phyloP scores from a whole-genome alignment of 2,329 filamentous ascomycete genomes.

The Sclerotinia minor region DNA sequence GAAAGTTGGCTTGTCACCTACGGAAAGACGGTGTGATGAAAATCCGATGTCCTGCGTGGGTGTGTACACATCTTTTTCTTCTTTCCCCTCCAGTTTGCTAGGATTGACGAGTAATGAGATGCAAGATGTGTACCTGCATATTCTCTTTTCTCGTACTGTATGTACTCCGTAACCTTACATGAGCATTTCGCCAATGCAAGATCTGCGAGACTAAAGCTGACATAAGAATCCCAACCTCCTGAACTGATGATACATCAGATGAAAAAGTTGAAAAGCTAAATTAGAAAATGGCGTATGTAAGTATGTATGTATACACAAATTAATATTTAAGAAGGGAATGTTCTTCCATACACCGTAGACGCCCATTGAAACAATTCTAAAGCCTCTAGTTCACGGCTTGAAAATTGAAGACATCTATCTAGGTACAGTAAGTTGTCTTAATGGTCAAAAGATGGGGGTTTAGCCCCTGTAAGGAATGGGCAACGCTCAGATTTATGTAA shows the following conservation, averaged over 20 bases:
- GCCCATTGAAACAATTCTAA: background rate
- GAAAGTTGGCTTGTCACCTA: background rate
- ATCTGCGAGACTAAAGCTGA: conserved; percentile 5
- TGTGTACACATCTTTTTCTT: conserved; percentile 5
- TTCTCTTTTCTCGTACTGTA: conserved; percentile 2
- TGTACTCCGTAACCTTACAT: background rate
- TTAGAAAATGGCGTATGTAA: background rate
- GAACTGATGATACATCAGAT: conserved; percentile 8
- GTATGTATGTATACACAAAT: too few species aligned
- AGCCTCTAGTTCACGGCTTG: background rate
- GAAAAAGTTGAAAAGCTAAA: background rate
- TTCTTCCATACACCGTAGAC: background rate
- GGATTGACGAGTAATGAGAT: conserved; percentile 1
- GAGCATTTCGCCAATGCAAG: conserved; percentile 9
- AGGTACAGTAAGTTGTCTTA: too few species aligned
- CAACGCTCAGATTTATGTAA: background rate
- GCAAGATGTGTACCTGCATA: conserved; percentile 5
- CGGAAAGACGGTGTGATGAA: conserved; percentile 23
- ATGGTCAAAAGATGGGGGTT: background rate
- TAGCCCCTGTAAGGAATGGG: background rate
- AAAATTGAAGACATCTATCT: background rate
- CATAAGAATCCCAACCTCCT: conserved; percentile 6
- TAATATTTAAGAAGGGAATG: background rate
- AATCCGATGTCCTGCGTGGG: conserved; percentile 13
- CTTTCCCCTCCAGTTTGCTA: background rate